phyloP scores from a whole-genome alignment of 2,329 filamentous ascomycete genomes.

The Monascus ruber region DNA sequence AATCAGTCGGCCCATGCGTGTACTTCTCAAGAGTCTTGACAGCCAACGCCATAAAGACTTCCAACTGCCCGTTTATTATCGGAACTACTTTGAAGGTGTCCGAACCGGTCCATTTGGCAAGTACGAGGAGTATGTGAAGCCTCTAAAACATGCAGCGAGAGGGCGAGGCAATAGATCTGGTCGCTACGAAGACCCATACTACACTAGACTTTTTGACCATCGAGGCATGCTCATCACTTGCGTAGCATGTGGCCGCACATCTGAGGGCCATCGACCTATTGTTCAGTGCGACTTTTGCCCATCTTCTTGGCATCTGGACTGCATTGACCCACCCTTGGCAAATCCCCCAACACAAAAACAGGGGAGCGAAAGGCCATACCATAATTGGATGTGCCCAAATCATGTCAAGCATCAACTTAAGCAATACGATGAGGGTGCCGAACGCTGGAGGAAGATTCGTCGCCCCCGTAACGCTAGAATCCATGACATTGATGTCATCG shows the following conservation, averaged over 20 bases:
- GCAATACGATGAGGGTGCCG: conserved; percentile 37
- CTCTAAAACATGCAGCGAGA: neutral
- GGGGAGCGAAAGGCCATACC: conserved; percentile 44
- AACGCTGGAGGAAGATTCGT: conserved; percentile 19
- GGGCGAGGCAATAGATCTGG: conserved; percentile 9
- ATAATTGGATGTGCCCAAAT: conserved; percentile 77
- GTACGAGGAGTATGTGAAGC: conserved; percentile 35
- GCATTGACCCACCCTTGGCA: conserved; percentile 71
- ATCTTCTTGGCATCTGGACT: conserved; percentile 84
- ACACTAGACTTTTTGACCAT: conserved; percentile 50
- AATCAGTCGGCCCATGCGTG: conserved; percentile 49
- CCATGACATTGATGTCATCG: conserved; percentile 57
- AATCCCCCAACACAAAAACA: conserved; percentile 54
- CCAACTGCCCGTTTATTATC: conserved; percentile 57
- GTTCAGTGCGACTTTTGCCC: conserved; percentile 77
- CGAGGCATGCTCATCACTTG: conserved; percentile 71
- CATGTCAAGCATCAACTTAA: conserved; percentile 67
- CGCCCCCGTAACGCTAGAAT: conserved; percentile 38
- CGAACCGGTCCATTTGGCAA: conserved; percentile 64
- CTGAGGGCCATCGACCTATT: conserved; percentile 56
- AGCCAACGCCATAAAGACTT: conserved; percentile 62
- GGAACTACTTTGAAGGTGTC: conserved; percentile 70
- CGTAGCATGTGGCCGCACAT: conserved; percentile 58
- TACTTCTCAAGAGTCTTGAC: conserved; percentile 54
- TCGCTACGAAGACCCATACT: conserved; percentile 18